A percentile compares a stretch with the other conserved stretches of the same genome.
Conservation (phyloP, 75 land plant genomes). For the Chamaecyparis obtusa region DNA sequence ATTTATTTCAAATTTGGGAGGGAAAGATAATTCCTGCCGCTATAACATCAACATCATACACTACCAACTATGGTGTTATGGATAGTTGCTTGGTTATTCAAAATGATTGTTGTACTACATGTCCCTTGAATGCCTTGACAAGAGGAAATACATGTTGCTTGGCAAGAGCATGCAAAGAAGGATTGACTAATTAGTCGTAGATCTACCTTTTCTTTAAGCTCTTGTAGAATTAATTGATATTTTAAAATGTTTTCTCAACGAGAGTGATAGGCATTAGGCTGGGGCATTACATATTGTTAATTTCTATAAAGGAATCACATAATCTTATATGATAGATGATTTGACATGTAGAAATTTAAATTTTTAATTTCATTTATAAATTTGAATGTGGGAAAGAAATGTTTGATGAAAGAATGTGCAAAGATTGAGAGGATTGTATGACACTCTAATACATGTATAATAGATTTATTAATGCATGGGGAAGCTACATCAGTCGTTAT, state of each 20-base stretch:
- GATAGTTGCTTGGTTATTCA: neutral
- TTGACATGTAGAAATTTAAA: neutral
- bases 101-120: neutral
- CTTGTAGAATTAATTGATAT: neutral
- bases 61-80: neutral
- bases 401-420: no score
- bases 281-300: neutral
- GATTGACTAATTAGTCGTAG: neutral
- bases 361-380: neutral
- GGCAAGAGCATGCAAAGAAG: neutral
- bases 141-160: neutral
- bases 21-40: no score
- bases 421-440: no score
- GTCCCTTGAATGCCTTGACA: neutral
- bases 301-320: neutral
- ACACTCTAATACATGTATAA: no score
- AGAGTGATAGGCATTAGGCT: neutral
- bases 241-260: constrained; percentile 1
- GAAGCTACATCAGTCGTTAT: no score
- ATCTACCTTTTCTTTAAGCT: neutral
- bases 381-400: neutral
- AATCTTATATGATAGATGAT: neutral
- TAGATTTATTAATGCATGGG: no score
- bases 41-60: no score
- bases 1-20: no score